Conservation (phyloP, 2,329 filamentous ascomycete species). For the Fusarium keratoplasticum region DNA sequence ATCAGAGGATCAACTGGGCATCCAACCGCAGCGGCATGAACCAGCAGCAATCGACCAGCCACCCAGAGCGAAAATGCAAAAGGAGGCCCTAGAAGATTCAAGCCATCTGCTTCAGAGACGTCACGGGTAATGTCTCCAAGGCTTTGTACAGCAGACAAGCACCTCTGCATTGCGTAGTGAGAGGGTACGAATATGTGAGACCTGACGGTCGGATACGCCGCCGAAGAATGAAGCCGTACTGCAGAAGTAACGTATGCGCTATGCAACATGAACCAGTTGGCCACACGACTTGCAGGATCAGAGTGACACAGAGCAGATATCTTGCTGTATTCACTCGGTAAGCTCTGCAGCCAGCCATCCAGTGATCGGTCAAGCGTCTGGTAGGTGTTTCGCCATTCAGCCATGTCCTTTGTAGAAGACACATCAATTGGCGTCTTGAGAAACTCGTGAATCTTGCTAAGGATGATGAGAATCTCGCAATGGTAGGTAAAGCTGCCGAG, state of each 20-base stretch:
- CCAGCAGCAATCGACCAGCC: slow-evolving; percentile 54
- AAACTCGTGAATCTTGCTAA: slow-evolving; percentile 58
- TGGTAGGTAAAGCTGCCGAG: slow-evolving; percentile 59
- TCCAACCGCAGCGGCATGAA: slow-evolving; percentile 55
- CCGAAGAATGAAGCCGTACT: slow-evolving; percentile 57
- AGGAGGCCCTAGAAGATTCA: slow-evolving; percentile 56
- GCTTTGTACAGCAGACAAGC: slow-evolving; percentile 57
- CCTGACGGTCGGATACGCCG: slow-evolving; percentile 55
- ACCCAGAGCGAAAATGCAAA: slow-evolving; percentile 60
- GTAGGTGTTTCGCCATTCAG: slow-evolving; percentile 56
- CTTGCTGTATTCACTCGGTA: slow-evolving; percentile 59
- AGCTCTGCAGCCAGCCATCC: slow-evolving; percentile 55
- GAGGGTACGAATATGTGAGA: slow-evolving; percentile 57
- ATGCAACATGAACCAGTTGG: slow-evolving; percentile 61
- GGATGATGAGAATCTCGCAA: slow-evolving; percentile 57
- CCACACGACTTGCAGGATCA: slow-evolving; percentile 57
- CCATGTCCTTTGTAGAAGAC: slow-evolving; percentile 52
- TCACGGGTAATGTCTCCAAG: slow-evolving; percentile 57
- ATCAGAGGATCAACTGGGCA: slow-evolving; percentile 53
- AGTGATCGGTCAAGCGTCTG: slow-evolving; percentile 53
- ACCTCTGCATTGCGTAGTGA: slow-evolving; percentile 59
- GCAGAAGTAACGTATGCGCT: slow-evolving; percentile 59
- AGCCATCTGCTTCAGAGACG: slow-evolving; percentile 56
- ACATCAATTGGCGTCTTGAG: slow-evolving; percentile 55
- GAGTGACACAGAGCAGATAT: slow-evolving; percentile 59